A percentile compares a stretch with the other conserved stretches of the same genome.
These are phyloP conservation scores for Fusarium sp. DNA, from an alignment of 2,329 filamentous ascomycete genomes.

Conservation along the genomic window DNA sequence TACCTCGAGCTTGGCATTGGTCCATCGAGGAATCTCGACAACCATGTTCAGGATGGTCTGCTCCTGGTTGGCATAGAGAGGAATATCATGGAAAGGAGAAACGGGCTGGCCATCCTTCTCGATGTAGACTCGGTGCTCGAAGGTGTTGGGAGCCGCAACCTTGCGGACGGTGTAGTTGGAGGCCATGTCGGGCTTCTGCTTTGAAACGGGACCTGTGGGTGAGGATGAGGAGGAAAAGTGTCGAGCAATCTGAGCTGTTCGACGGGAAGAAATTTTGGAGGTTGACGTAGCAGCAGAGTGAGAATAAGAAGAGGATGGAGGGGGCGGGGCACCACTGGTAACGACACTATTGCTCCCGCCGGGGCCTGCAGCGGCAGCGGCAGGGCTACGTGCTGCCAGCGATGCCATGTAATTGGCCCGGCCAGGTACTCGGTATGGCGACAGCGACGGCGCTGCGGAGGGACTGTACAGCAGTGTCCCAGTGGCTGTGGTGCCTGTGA, in stretches of 20 bases:
- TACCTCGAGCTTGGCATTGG: conserved; percentile 99
- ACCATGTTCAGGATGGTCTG: conserved; percentile 98
- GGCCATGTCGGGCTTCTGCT: conserved; percentile 57
- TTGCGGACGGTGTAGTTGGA: conserved; percentile 82
- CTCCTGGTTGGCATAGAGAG: conserved; percentile 95
- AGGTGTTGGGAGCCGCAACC: conserved; percentile 87
- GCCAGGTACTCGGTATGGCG: conserved; percentile 27
- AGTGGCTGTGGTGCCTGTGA: conserved; percentile 13
- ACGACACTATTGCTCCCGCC: conserved; percentile 28
- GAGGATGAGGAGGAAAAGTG: conserved; percentile 56
- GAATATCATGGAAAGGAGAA: conserved; percentile 98
- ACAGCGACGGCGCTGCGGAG: conserved; percentile 17
- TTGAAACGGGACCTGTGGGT: conserved; percentile 20
- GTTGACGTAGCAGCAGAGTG: conserved; percentile 35
- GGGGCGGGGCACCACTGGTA: conserved; percentile 50
- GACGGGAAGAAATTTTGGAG: conserved; percentile 57
- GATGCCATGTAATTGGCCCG: conserved; percentile 41
- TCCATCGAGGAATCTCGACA: conserved; percentile 99
- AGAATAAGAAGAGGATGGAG: conserved; percentile 46
- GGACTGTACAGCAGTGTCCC: conserved; percentile 9
- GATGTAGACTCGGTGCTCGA: conserved; percentile 97
- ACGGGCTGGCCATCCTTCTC: conserved; percentile 96
- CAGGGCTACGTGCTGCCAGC: conserved; percentile 36
- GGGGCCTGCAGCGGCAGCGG: conserved; percentile 35
- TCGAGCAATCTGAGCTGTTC: conserved; percentile 64